Base-by-base conservation (phyloP, 305 asterid genomes). In the Fraxinus paxiana region DNA sequence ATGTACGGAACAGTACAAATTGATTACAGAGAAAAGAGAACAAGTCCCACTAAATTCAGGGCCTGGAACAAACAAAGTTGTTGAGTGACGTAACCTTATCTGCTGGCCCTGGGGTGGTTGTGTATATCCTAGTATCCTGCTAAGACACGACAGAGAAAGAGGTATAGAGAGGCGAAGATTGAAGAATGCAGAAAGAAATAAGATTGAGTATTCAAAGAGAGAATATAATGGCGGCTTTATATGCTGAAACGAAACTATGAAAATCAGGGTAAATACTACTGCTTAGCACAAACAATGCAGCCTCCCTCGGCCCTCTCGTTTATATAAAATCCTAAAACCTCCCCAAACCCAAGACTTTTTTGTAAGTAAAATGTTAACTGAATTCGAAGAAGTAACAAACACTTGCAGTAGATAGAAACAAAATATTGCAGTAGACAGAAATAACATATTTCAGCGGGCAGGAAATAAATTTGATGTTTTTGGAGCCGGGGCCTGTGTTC, bases 191-290 rank as follows among this genome's bases (percentile, higher is more conserved):
- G 38, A 22, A 69, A 28, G 67, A 72, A 67, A 34, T 70, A 82
- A 81, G 75, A 81, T 3, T 26, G 79, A 37, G 75, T 17, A 12
- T 51, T 69, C 28, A 31, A 41, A 67, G 56, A 43, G 71, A 48
- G 63, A 46, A 67, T 75, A 87, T 82, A 82, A 80, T 86, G 92
- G 91, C 88, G 88, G 89, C 88, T 89, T 84, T 87, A 86, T 89
- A 89, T 76, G 79, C 73, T 63, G 76, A 81, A 5, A 78, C 79
- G 63, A 51, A 51, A 51, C 63, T 51, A 51, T n/a, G 28, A 80
- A 38, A 8, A 84, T 84, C 80, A 84, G 87, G 85, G 81, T 81
- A 87, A 77, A 77, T 76, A 65, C 22, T 59, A 65, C 69, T 20
- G 41, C 46, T 83, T 26, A 17, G 73, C 81, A 37, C 48, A 41